These are phyloP conservation scores for Pharnaceum exiguum DNA, from an alignment of 148 eudicot species.

Conservation along the genomic window DNA sequence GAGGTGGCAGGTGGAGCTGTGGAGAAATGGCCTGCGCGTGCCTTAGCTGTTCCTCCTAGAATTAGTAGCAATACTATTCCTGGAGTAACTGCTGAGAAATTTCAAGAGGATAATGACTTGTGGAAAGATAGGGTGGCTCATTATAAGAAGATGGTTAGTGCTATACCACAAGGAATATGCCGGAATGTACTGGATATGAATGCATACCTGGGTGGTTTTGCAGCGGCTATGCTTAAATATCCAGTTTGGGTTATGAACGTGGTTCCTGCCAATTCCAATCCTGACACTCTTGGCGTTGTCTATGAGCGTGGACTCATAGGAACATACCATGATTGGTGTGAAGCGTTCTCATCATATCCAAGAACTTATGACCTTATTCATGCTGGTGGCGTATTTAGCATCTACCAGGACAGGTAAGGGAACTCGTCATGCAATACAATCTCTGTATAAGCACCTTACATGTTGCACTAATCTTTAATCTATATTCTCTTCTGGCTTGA, in stretches of 20 bases:
- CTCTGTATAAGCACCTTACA: too few species aligned
- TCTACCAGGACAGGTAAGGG: constrained; percentile 87
- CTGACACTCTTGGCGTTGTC: constrained; percentile 63
- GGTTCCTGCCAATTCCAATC: constrained; percentile 54
- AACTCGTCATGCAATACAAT: neutral
- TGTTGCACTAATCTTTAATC: too few species aligned
- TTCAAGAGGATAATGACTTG: constrained; percentile 48
- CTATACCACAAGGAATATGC: constrained; percentile 49
- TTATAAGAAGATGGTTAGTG: constrained; percentile 42
- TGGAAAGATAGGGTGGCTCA: constrained; percentile 65
- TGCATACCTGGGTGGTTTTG: constrained; percentile 84
- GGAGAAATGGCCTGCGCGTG: constrained; percentile 92
- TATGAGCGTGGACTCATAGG: constrained; percentile 91
- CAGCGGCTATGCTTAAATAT: constrained; percentile 66
- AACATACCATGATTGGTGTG: constrained; percentile 88
- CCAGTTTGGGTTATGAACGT: constrained; percentile 99
- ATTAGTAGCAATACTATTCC: constrained; percentile 46
- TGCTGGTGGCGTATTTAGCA: constrained; percentile 66
- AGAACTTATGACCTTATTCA: constrained; percentile 92
- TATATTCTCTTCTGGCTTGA: neutral
- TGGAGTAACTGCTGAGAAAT: constrained; percentile 54
- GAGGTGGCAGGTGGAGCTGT: constrained; percentile 83
- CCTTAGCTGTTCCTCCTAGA: constrained; percentile 73
- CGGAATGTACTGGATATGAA: constrained; percentile 93
- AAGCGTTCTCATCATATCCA: constrained; percentile 89